Evolutionary conservation across 2,329 filamentous ascomycete genomes (phyloP).

Genomic region (Phialophora chinensis): DNA sequence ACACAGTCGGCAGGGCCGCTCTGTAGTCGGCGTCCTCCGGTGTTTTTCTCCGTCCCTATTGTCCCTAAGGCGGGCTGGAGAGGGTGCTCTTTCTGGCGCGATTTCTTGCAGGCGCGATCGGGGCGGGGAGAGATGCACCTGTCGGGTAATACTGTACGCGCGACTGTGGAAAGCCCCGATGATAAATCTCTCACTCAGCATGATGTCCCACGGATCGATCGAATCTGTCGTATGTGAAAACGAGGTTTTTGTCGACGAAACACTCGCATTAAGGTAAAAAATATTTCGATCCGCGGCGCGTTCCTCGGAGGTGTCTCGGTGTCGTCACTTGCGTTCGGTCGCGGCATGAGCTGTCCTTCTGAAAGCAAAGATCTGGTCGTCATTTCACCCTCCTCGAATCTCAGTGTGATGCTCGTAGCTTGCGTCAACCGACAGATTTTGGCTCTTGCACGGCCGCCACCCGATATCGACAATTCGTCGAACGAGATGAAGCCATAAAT

Average conservation of each 20-base stretch:
- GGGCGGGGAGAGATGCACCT: too few relatives aligned
- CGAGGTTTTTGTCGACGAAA: not conserved
- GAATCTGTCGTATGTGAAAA: not conserved
- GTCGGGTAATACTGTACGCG: too few relatives aligned
- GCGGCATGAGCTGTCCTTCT: not conserved
- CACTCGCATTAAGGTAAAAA: not conserved
- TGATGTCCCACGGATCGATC: not conserved
- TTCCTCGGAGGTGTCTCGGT: not conserved
- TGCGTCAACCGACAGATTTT: not conserved
- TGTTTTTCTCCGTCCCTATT: too few relatives aligned
- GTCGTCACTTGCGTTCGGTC: not conserved
- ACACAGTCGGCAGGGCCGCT: too few relatives aligned
- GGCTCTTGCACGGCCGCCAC: not conserved
- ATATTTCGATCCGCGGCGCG: not conserved
- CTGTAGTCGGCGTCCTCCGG: too few relatives aligned
- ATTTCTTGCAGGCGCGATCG: too few relatives aligned
- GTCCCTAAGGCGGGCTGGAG: too few relatives aligned
- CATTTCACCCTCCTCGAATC: not conserved
- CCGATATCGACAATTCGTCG: not conserved
- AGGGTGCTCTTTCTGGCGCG: too few relatives aligned
- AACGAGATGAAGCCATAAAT: not conserved
- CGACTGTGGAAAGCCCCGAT: too few relatives aligned
- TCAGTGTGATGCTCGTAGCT: not conserved
- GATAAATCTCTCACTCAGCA: too few relatives aligned
- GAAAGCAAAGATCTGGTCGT: not conserved